These are phyloP conservation scores for Cryptococcus sp. DNA, from an alignment of 1,284 basidiomycete species.

Conservation along the genomic window DNA sequence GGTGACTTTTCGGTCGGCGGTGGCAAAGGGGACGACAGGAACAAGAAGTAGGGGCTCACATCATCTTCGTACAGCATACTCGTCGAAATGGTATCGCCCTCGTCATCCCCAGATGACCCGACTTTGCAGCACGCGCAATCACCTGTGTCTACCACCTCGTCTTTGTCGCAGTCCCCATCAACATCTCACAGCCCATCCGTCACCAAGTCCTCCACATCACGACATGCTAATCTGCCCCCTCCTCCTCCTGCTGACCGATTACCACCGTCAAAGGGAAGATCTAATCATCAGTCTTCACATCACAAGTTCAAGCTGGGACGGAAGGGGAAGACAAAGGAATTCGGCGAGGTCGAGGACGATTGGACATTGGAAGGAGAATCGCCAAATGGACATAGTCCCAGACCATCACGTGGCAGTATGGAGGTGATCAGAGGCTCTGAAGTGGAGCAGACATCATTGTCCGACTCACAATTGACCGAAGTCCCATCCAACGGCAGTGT, in stretches of 20 bases:
- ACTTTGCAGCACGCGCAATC: background rate
- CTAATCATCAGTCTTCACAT: constrained; percentile 12
- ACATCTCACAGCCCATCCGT: constrained; percentile 14
- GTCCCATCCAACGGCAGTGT: constrained; percentile 22
- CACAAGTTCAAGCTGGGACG: constrained; percentile 26
- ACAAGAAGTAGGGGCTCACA: no score
- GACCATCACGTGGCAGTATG: background rate
- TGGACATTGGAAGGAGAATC: constrained; percentile 35
- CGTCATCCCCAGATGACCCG: background rate
- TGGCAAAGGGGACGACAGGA: no score
- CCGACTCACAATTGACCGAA: constrained; percentile 28
- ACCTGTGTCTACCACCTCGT: constrained; percentile 6
- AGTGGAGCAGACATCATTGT: constrained; percentile 1
- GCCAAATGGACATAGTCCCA: background rate
- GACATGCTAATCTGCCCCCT: constrained; percentile 17
- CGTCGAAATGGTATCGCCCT: constrained; percentile 8
- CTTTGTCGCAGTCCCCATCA: constrained; percentile 16
- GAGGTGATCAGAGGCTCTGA: background rate
- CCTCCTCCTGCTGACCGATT: constrained; percentile 28
- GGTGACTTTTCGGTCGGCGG: no score
- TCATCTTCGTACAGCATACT: no score
- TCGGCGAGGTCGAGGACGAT: constrained; percentile 39
- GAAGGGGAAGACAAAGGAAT: constrained; percentile 21
- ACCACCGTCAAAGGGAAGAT: constrained; percentile 20
- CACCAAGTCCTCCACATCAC: constrained; percentile 1